phyloP scores from a whole-genome alignment of 495 filamentous ascomycete species.

The Amniculicola lignicola region DNA sequence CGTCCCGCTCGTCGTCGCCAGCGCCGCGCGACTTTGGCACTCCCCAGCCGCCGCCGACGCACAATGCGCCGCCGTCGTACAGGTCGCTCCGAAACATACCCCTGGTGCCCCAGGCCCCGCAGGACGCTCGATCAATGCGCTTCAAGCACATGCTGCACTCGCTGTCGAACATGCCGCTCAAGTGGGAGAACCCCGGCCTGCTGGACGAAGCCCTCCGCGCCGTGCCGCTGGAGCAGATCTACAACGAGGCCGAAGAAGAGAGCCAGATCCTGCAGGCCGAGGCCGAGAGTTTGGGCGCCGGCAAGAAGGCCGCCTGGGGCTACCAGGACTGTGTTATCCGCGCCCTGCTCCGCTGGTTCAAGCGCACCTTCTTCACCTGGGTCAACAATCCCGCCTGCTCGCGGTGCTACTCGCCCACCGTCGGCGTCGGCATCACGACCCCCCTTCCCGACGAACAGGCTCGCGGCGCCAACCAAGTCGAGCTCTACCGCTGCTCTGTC shows the following conservation, averaged over 20 bases:
- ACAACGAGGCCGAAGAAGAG: slow-evolving; percentile 91
- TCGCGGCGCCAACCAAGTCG: slow-evolving; percentile 78
- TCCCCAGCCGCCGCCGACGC: slow-evolving; percentile 18
- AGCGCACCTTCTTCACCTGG: slow-evolving; percentile 89
- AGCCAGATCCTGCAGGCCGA: slow-evolving; percentile 79
- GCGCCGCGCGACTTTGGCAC: slow-evolving; percentile 47
- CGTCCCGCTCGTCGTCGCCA: slow-evolving; percentile 55
- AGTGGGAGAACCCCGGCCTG: slow-evolving; percentile 95
- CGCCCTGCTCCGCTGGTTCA: slow-evolving; percentile 94
- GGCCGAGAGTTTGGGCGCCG: slow-evolving; percentile 76
- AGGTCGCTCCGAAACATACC: slow-evolving; percentile 70
- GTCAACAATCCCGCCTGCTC: slow-evolving; percentile 92
- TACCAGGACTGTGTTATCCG: slow-evolving; percentile 97
- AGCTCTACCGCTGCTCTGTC: slow-evolving; percentile 81
- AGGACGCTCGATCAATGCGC: slow-evolving; percentile 69
- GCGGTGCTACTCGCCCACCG: slow-evolving; percentile 75
- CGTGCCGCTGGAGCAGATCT: slow-evolving; percentile 89
- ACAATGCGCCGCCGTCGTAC: slow-evolving; percentile 51
- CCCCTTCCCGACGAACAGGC: slow-evolving; percentile 86
- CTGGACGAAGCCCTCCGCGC: slow-evolving; percentile 85
- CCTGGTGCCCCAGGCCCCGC: slow-evolving; percentile 71
- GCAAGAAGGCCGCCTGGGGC: slow-evolving; percentile 84
- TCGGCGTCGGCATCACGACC: slow-evolving; percentile 72
- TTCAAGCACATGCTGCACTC: slow-evolving; percentile 81
- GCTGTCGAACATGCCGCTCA: slow-evolving; percentile 77